Conservation (phyloP, 495 filamentous ascomycete species). For the Mycothermus thermophilus region DNA sequence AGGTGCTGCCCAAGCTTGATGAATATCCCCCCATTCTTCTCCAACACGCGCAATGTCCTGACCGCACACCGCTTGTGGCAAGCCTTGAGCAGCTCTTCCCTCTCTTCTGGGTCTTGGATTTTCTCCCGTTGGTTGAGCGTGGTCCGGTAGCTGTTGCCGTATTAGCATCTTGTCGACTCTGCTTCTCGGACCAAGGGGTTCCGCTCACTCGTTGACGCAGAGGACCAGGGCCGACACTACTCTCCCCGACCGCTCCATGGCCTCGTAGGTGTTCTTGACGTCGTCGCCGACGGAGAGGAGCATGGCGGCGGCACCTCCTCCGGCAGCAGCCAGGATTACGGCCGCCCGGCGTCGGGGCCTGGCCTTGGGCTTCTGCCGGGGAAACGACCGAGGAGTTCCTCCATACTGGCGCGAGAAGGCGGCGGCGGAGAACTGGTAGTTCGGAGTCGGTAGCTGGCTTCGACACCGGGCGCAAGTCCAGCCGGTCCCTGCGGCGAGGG, state of each 20-base stretch:
- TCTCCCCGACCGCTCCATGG: conserved; percentile 61
- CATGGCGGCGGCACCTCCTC: conserved; percentile 42
- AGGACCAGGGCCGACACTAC: conserved; percentile 63
- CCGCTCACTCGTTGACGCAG: conserved; percentile 86
- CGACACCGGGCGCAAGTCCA: conserved; percentile 35
- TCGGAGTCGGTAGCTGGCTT: conserved; percentile 13
- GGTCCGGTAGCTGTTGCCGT: conserved; percentile 54
- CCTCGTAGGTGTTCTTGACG: conserved; percentile 55
- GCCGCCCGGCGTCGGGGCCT: conserved; percentile 8
- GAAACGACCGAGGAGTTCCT: conserved; percentile 4
- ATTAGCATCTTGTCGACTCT: conserved; percentile 2
- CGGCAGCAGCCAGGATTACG: conserved; percentile 21
- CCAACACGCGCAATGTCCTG: conserved; percentile 70
- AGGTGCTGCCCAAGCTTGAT: conserved; percentile 97
- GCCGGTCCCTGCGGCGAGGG: conserved; percentile 11
- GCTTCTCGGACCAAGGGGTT: not conserved
- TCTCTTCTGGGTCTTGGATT: conserved; percentile 45
- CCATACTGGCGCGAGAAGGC: conserved; percentile 18
- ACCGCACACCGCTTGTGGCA: conserved; percentile 87
- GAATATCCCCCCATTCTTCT: conserved; percentile 94
- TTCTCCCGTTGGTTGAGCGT: conserved; percentile 56
- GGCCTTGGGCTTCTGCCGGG: conserved; percentile 1
- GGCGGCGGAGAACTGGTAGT: not conserved
- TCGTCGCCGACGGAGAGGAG: conserved; percentile 56
- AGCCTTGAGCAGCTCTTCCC: conserved; percentile 51